A percentile compares a stretch with the other conserved stretches of the same genome.
phyloP scores from a whole-genome alignment of 306 rosid species.

The Fragaria vesca region DNA sequence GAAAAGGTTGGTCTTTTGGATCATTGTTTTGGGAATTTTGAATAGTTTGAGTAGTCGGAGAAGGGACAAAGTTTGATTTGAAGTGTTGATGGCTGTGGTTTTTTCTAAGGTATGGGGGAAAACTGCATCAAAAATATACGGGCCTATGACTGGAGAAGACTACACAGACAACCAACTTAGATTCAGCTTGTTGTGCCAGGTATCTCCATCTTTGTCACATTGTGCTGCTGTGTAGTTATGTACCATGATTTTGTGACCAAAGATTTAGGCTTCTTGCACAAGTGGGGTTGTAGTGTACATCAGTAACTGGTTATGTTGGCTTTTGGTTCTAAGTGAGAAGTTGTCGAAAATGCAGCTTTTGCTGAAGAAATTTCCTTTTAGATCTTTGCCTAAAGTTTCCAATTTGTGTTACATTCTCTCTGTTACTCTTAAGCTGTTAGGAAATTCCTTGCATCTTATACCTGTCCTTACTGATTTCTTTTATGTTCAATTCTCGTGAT shows the following conservation, averaged over 20 bases:
- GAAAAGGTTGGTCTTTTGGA: slow-evolving; percentile 53
- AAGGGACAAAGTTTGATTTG: not conserved
- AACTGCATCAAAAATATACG: slow-evolving; percentile 67
- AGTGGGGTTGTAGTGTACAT: not conserved
- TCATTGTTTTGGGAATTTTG: not conserved
- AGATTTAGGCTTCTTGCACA: not conserved
- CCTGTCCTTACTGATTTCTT: not conserved
- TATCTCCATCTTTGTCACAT: slow-evolving; percentile 10
- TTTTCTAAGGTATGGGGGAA: slow-evolving; percentile 73
- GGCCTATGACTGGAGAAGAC: slow-evolving; percentile 63
- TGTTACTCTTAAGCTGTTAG: not conserved
- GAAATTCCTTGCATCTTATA: not conserved
- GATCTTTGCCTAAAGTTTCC: not conserved
- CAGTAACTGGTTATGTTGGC: not conserved
- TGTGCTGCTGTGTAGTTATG: not conserved
- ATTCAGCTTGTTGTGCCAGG: slow-evolving; percentile 75
- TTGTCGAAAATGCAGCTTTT: not conserved
- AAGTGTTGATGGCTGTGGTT: slow-evolving; percentile 18
- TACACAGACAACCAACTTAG: slow-evolving; percentile 64
- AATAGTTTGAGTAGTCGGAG: not conserved
- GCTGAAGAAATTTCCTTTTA: not conserved
- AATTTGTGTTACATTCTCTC: not conserved
- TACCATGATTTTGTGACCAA: not conserved
- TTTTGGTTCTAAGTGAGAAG: not conserved
- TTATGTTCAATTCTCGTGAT: not conserved